phyloP scores from a whole-genome alignment of 164 flowering plant species.

The Pachysandra terminalis region DNA sequence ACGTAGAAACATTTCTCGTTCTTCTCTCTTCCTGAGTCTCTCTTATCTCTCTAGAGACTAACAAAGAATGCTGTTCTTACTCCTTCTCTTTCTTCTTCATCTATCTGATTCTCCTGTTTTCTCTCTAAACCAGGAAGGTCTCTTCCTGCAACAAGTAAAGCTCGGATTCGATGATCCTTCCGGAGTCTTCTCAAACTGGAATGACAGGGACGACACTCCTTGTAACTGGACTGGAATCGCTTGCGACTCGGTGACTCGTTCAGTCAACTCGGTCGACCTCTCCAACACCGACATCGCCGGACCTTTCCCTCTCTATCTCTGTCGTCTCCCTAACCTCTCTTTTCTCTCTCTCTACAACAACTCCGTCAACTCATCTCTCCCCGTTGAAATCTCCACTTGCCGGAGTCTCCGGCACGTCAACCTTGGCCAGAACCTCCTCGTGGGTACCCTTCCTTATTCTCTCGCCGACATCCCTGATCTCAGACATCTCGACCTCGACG shows the following conservation, averaged over 20 bases:
- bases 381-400: conserved; percentile 32
- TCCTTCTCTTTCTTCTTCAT: conserved; percentile 15
- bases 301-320: conserved; percentile 31
- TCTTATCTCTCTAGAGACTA: neutral
- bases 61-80: neutral
- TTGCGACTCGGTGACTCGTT: conserved; percentile 31
- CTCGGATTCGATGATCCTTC: conserved; percentile 31
- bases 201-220: conserved; percentile 29
- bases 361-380: conserved; percentile 32
- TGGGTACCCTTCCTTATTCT: conserved; percentile 39
- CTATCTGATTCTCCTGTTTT: neutral
- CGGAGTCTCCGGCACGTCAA: conserved; percentile 24
- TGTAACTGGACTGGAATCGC: conserved; percentile 48
- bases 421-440: conserved; percentile 35
- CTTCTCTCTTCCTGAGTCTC: too few relatives aligned
- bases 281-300: conserved; percentile 28
- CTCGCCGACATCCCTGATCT: conserved; percentile 23
- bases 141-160: conserved; percentile 29
- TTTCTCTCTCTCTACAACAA: conserved; percentile 34
- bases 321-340: conserved; percentile 40
- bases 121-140: conserved; percentile 41
- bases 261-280: conserved; percentile 34
- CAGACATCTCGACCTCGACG: conserved; percentile 22
- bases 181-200: conserved; percentile 33
- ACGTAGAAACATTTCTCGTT: too few relatives aligned